phyloP scores from a whole-genome alignment of 129 eudicot species.

The sunflower (Helianthus annuus) region HanXRQr2.0-SUNRISE NC_035448.2:1309741-1310240 shows the following conservation, averaged over 20 bases:
- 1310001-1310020: conserved; percentile 73
- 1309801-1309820: too few relatives aligned
- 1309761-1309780: too few relatives aligned
- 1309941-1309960: neutral
- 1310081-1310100: neutral
- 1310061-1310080: neutral
- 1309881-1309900: too few relatives aligned
- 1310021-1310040: conserved; percentile 60
- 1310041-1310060: conserved; percentile 1
- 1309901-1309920: neutral
- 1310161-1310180: conserved; percentile 91
- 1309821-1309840: too few relatives aligned
- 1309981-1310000: conserved; percentile 92
- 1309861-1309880: too few relatives aligned
- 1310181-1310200: conserved; percentile 95
- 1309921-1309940: neutral
- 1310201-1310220: conserved; percentile 91
- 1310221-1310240: conserved; percentile 84
- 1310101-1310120: neutral
- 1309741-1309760: too few relatives aligned
- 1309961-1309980: conserved; percentile 91
- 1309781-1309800: too few relatives aligned
- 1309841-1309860: too few relatives aligned
- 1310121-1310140: neutral
- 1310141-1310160: conserved; percentile 88